Evolutionary conservation across 805 yeast species (phyloP).

Genomic region (Candida incommunis): DNA sequence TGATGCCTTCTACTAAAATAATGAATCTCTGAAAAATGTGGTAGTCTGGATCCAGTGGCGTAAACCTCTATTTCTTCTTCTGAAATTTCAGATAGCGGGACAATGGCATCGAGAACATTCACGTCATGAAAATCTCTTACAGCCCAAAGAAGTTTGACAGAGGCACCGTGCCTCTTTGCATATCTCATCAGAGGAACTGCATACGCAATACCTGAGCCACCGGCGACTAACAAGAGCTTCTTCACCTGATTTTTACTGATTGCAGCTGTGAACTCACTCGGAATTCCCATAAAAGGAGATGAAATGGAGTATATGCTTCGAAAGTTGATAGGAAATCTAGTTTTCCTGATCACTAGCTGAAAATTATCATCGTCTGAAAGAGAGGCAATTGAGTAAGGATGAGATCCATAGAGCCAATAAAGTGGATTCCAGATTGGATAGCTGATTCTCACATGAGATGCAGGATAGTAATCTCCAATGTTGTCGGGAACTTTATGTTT

Average conservation of each 20-base stretch:
- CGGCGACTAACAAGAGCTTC: slow-evolving; percentile 36
- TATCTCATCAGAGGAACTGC: slow-evolving; percentile 72
- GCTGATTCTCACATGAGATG: slow-evolving; percentile 31
- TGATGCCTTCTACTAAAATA: neutral
- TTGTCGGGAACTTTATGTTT: slow-evolving; percentile 23
- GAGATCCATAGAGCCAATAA: slow-evolving; percentile 28
- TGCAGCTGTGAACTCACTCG: slow-evolving; percentile 13
- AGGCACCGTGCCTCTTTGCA: slow-evolving; percentile 63
- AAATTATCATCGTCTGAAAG: slow-evolving; percentile 33
- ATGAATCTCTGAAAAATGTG: neutral
- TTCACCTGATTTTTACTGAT: slow-evolving; percentile 1
- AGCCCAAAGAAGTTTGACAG: slow-evolving; percentile 74
- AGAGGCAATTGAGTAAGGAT: slow-evolving; percentile 37
- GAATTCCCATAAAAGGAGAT: slow-evolving; percentile 27
- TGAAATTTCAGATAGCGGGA: neutral
- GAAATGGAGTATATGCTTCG: slow-evolving; percentile 23
- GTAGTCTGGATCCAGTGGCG: neutral
- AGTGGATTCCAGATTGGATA: slow-evolving; percentile 16
- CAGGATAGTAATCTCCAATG: slow-evolving; percentile 27
- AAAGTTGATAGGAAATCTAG: slow-evolving; percentile 21
- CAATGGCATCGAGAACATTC: neutral
- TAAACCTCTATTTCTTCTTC: neutral
- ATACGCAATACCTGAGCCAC: slow-evolving; percentile 72
- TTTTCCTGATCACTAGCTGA: slow-evolving; percentile 25
- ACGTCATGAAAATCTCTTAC: slow-evolving; percentile 38